A percentile compares a stretch with the other conserved stretches of the same genome.
Evolutionary conservation across 192 early-diverging fungal species (phyloP).

Genomic region (Coemansia sp.): DNA sequence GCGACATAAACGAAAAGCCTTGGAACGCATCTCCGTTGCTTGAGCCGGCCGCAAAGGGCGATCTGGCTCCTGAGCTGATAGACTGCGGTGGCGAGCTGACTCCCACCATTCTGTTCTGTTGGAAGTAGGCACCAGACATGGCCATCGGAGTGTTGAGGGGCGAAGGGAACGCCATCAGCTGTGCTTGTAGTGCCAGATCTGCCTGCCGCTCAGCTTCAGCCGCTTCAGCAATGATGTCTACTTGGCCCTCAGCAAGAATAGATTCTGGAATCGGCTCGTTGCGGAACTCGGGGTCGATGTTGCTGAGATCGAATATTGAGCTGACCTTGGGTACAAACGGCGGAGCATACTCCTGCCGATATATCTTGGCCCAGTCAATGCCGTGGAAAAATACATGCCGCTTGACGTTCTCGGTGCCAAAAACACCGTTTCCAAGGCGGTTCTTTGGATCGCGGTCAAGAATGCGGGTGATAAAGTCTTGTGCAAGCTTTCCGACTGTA

Average conservation of each 20-base stretch:
- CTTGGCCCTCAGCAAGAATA: slow-evolving; percentile 21
- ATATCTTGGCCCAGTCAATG: slow-evolving; percentile 64
- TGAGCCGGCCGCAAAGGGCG: slow-evolving; percentile 11
- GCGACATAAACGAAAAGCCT: slow-evolving; percentile 55
- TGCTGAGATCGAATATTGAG: slow-evolving; percentile 37
- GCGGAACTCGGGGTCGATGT: slow-evolving; percentile 49
- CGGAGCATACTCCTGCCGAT: slow-evolving; percentile 57
- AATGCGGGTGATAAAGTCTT: slow-evolving; percentile 40
- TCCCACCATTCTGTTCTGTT: slow-evolving; percentile 22
- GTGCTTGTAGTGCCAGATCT: slow-evolving; percentile 23
- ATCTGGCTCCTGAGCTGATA: slow-evolving; percentile 12
- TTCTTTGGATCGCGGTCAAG: slow-evolving; percentile 58
- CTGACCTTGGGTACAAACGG: slow-evolving; percentile 64
- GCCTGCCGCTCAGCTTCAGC: slow-evolving; percentile 28
- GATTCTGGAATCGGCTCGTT: slow-evolving; percentile 41
- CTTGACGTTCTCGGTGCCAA: slow-evolving; percentile 58
- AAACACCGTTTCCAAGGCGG: slow-evolving; percentile 59
- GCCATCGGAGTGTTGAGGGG: slow-evolving; percentile 7
- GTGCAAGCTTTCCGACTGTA: slow-evolving; percentile 11
- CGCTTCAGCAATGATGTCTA: slow-evolving; percentile 18
- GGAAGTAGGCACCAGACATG: slow-evolving; percentile 24
- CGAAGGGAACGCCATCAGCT: slow-evolving; percentile 28
- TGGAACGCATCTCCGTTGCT: slow-evolving; percentile 42
- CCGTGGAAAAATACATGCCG: slow-evolving; percentile 59
- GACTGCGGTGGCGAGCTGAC: slow-evolving; percentile 30